Base-by-base conservation (phyloP, 179 eudicot species). In the Beta lomatogona region DNA sequence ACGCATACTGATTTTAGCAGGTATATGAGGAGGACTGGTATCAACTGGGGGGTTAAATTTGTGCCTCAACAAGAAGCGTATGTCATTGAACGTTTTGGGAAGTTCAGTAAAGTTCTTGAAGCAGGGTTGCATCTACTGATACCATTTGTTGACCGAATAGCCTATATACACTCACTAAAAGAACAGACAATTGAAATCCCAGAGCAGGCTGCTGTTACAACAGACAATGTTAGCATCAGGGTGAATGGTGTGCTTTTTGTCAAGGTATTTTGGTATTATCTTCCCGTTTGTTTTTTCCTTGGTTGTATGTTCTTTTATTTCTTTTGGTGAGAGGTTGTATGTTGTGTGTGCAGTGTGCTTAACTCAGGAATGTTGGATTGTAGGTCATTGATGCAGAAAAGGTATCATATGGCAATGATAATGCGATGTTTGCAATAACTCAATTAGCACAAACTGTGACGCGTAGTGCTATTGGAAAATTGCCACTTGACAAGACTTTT, bases 391-490 rank as follows among this genome's bases (percentile, higher is more conserved):
- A 97, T 81, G 94, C 99, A 14, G 76, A 83, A 44, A 87, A 87
- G 81, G 98, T 97, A 16, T 94, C 99, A 0, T 97, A 97, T 85
- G 98, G 99, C 13, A 97, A 94, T 78, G 97, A 93, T 81, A 91
- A 93, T 87, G 98, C 92, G 12, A 77, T 94, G 77, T 91, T 83
- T 89, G 98, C 98, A 1, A 93, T 94, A 15, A 92, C 91, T 80
- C 98, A 93, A 79, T 90, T 94, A 76, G 98, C 99, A 0, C 99
- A 97, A 86, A 93, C 98, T 59, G 93, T 95, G 25, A 94, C 94
- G 98, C 95, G 97, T 52, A 94, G 98, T 88, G 98, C 95, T 79
- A 90, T 97, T 41, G 98, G 99, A 48, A 97, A 93, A 86, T 92
- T 94, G 87, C 94, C 98, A 9, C 91, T 97, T 59, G 98, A 89